A percentile compares a stretch with the other conserved stretches of the same genome.
phyloP scores from a whole-genome alignment of 441 rosid genomes.

The Rhodomyrtus psidioides region DNA sequence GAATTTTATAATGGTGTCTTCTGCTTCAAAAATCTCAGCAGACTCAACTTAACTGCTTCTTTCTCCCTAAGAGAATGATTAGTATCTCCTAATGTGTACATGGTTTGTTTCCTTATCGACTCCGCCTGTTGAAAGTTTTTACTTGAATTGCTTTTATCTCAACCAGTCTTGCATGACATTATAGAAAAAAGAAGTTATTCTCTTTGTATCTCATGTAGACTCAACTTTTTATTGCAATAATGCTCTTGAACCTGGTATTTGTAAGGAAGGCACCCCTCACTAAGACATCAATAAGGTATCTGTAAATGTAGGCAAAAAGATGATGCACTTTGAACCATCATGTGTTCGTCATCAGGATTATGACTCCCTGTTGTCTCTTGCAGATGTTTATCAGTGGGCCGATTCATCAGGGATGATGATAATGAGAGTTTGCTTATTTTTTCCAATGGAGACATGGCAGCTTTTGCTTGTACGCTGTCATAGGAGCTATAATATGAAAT shows the following conservation, averaged over 20 bases:
- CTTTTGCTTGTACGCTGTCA: constrained; percentile 46
- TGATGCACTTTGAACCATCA: neutral
- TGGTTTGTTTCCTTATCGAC: neutral
- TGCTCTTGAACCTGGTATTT: neutral
- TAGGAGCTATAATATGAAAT: neutral
- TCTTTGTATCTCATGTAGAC: neutral
- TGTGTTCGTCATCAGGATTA: neutral
- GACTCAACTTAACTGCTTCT: neutral
- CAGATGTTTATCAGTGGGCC: constrained; percentile 89
- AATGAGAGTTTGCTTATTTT: constrained; percentile 81
- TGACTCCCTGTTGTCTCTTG: constrained; percentile 10
- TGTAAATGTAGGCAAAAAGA: neutral
- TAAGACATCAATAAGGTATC: neutral
- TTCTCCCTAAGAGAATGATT: neutral
- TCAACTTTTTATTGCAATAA: neutral
- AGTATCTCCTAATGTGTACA: neutral
- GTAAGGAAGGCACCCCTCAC: neutral
- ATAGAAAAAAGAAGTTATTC: neutral
- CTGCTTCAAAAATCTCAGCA: neutral
- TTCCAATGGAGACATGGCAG: constrained; percentile 69
- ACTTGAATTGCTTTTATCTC: neutral
- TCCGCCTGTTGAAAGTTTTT: neutral
- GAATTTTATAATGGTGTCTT: neutral
- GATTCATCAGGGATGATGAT: constrained; percentile 66
- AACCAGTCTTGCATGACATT: neutral